A percentile compares a stretch with the other conserved stretches of the same genome.
Conservation (phyloP, 2,329 filamentous ascomycete genomes). For the Arthrobotrys musiformis region DNA sequence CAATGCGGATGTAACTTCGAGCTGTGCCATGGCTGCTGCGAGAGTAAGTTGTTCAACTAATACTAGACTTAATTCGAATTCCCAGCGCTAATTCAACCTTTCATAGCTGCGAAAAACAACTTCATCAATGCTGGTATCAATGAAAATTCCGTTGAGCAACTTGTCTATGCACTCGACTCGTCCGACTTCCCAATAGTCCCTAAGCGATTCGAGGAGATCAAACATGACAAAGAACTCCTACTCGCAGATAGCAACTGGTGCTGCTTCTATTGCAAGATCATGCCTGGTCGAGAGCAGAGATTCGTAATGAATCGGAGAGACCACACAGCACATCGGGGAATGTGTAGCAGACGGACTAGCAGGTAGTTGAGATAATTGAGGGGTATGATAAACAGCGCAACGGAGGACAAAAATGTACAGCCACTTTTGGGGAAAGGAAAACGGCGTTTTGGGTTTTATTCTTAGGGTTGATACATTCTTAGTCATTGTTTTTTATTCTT, state of each 20-base stretch:
- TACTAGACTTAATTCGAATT: background rate
- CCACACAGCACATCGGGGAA: background rate
- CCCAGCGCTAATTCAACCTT: background rate
- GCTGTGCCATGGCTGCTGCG: slow-evolving; percentile 37
- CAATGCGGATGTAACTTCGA: slow-evolving; percentile 45
- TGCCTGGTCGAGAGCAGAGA: slow-evolving; percentile 39
- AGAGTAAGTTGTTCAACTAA: slow-evolving; percentile 19
- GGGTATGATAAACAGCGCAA: background rate
- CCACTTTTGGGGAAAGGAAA: background rate
- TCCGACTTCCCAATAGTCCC: slow-evolving; percentile 43
- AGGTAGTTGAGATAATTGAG: background rate
- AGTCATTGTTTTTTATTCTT: background rate
- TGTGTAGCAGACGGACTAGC: slow-evolving; percentile 4
- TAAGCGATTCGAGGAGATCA: slow-evolving; percentile 11
- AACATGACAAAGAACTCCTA: slow-evolving; percentile 11
- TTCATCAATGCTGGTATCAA: slow-evolving; percentile 29
- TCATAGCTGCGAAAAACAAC: slow-evolving; percentile 28
- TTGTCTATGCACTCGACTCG: slow-evolving; percentile 44
- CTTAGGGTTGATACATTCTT: background rate
- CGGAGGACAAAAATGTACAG: background rate
- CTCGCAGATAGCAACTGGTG: slow-evolving; percentile 42
- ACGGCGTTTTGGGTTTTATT: slow-evolving; percentile 1
- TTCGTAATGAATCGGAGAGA: slow-evolving; percentile 4
- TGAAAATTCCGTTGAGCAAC: slow-evolving; percentile 24
- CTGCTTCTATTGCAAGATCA: slow-evolving; percentile 53